Percentiles rank a stretch among this genome's conserved stretches.
Conservation (phyloP, 345 rosid genomes). For the Iberis pinnata region DNA sequence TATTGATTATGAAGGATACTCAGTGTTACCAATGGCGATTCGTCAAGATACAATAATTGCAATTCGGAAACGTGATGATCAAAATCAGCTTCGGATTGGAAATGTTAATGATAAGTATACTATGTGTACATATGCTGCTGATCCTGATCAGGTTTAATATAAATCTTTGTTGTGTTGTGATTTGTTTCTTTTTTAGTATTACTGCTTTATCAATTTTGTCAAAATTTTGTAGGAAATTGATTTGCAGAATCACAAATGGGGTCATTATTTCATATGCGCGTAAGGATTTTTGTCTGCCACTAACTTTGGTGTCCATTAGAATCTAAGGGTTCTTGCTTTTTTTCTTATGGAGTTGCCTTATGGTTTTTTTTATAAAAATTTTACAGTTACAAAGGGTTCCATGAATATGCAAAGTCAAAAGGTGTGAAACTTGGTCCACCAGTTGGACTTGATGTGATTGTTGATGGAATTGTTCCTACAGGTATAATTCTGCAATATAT, state of each 20-base stretch:
- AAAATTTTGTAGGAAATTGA: slow-evolving; percentile 65
- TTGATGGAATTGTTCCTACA: slow-evolving; percentile 95
- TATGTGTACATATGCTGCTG: slow-evolving; percentile 68
- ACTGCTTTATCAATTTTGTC: slow-evolving; percentile 9
- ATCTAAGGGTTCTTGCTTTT: neutral
- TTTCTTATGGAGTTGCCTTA: neutral
- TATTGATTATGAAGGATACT: slow-evolving; percentile 95
- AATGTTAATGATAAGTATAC: slow-evolving; percentile 71
- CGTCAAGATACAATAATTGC: slow-evolving; percentile 88
- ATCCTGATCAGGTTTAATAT: slow-evolving; percentile 63
- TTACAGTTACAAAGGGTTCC: slow-evolving; percentile 75
- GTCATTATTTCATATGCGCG: slow-evolving; percentile 95
- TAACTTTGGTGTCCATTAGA: neutral
- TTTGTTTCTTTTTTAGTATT: neutral
- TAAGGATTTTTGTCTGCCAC: slow-evolving; percentile 26
- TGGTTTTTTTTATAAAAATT: slow-evolving; percentile 3
- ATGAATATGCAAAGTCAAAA: slow-evolving; percentile 66
- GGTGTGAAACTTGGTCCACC: slow-evolving; percentile 60
- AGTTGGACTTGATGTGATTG: slow-evolving; percentile 78
- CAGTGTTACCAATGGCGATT: slow-evolving; percentile 98
- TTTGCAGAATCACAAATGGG: slow-evolving; percentile 88
- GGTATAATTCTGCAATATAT: slow-evolving; percentile 34
- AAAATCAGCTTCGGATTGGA: slow-evolving; percentile 54
- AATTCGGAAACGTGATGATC: slow-evolving; percentile 49
- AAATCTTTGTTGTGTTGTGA: neutral